Evolutionary conservation across 208 protist genomes (phyloP).

Genomic region (Acanthamoeba triangularis): DNA sequence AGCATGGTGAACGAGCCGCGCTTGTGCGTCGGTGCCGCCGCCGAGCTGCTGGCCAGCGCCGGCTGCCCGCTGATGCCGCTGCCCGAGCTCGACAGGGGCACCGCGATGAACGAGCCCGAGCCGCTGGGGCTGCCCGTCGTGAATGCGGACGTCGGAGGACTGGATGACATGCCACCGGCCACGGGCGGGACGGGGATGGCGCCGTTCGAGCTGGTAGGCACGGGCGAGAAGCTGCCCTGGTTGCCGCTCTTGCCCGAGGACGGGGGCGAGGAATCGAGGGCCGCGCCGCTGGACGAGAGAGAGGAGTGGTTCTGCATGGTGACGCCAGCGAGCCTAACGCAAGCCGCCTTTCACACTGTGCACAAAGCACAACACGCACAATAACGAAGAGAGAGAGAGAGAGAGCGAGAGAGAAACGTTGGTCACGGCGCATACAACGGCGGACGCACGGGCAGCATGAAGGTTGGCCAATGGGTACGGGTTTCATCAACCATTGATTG

Average conservation of each 20-base stretch:
- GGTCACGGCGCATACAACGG: too few species aligned
- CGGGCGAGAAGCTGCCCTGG: neutral
- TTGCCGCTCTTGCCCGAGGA: neutral
- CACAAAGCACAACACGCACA: too few species aligned
- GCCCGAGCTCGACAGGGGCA: neutral
- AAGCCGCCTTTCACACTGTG: too few species aligned
- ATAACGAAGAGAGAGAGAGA: too few species aligned
- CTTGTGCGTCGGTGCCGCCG: neutral
- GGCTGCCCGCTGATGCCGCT: neutral
- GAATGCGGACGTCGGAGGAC: neutral
- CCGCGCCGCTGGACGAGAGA: neutral
- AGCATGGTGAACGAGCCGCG: constrained; percentile 28
- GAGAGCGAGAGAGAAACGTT: too few species aligned
- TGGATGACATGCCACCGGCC: neutral
- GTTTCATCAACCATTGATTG: too few species aligned
- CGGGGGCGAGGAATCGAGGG: neutral
- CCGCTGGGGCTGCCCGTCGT: neutral
- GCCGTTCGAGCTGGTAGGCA: neutral
- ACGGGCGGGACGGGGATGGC: neutral
- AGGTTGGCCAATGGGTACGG: too few species aligned
- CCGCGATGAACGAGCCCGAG: constrained; percentile 4
- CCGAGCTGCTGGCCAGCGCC: too few species aligned
- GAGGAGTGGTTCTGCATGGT: neutral
- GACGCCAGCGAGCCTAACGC: too few species aligned
- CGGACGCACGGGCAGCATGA: too few species aligned